These are phyloP conservation scores for Verticillium dahliae DNA, from an alignment of 2,329 filamentous ascomycete genomes.

Conservation along the genomic window DNA sequence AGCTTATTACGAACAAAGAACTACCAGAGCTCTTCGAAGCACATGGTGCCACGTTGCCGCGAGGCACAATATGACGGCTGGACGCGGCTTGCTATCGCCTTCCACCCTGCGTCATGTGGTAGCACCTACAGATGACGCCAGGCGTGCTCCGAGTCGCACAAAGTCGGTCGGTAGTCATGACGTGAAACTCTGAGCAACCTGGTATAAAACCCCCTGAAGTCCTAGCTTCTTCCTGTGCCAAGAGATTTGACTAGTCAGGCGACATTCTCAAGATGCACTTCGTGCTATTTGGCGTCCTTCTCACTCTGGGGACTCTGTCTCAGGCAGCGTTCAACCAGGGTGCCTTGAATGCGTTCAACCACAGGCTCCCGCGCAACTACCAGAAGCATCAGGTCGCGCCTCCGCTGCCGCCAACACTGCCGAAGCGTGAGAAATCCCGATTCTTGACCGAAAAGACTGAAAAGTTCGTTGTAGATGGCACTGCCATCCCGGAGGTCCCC, in stretches of 20 bases:
- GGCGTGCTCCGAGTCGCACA: neutral
- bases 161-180: neutral
- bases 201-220: neutral
- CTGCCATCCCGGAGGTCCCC: conserved; percentile 57
- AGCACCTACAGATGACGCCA: neutral
- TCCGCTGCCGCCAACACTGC: neutral
- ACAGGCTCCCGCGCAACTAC: neutral
- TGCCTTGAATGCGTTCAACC: conserved; percentile 3
- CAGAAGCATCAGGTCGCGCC: neutral
- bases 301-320: neutral
- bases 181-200: neutral
- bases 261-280: conserved; percentile 3
- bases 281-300: neutral
- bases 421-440: conserved; percentile 1
- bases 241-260: neutral
- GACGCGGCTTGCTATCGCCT: neutral
- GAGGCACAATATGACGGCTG: neutral
- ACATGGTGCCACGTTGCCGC: neutral
- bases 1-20: neutral
- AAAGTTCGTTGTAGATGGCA: conserved; percentile 57
- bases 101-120: neutral
- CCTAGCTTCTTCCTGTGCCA: neutral
- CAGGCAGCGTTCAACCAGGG: conserved; percentile 4
- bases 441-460: conserved; percentile 1
- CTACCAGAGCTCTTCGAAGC: neutral